Conservation (phyloP, 257 asterid genomes). For the Solanum ossicruentum region DNA sequence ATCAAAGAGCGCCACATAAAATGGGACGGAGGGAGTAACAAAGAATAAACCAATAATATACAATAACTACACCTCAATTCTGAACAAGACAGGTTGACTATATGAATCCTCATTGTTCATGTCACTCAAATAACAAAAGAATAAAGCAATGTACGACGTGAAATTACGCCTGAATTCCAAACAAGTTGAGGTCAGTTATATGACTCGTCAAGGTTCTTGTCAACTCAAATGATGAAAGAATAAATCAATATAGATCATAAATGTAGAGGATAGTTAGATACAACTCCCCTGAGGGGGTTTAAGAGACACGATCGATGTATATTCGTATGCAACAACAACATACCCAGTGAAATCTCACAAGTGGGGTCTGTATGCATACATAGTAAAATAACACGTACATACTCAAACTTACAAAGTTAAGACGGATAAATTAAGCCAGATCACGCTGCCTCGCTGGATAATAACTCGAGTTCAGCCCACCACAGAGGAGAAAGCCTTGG, state of each 20-base stretch:
- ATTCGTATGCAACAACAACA: not conserved
- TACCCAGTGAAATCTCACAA: too few species aligned
- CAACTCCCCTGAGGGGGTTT: not conserved
- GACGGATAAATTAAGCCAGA: not conserved
- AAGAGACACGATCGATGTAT: not conserved
- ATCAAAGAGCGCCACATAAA: too few species aligned
- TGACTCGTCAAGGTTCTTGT: not conserved
- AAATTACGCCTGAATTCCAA: not conserved
- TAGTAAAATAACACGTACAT: not conserved
- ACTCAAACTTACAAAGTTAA: not conserved
- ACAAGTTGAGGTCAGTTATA: not conserved
- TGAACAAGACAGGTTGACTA: not conserved
- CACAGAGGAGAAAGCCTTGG: constrained; percentile 91
- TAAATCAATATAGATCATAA: not conserved
- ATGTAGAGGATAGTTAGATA: not conserved
- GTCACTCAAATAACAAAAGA: not conserved
- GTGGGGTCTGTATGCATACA: too few species aligned
- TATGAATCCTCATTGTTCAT: not conserved
- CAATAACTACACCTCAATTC: not conserved
- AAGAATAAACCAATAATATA: not conserved
- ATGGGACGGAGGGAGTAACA: not conserved
- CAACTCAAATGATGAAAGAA: not conserved
- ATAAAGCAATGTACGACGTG: not conserved
- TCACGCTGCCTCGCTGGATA: constrained; percentile 68
- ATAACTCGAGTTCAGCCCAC: constrained; percentile 99